A percentile compares a stretch with the other conserved stretches of the same genome.
phyloP scores from a whole-genome alignment of 148 eudicot species.

The Gaultheria prostrata region DNA sequence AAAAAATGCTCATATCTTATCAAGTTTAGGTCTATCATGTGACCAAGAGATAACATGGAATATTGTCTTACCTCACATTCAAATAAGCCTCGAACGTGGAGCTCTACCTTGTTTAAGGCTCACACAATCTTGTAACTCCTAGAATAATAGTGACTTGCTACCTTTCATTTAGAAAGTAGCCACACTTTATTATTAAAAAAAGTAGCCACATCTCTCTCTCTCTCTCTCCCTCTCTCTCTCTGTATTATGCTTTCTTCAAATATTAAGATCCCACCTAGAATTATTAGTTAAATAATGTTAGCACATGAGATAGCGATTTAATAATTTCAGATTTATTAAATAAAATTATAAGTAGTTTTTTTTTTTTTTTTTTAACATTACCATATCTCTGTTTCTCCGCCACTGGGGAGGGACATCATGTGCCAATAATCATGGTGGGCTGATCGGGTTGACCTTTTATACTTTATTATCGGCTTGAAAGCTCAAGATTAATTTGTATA shows the following conservation, averaged over 20 bases:
- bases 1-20: not conserved
- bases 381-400: too few relatives aligned
- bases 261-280: not conserved
- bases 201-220: not conserved
- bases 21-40: slow-evolving; percentile 13
- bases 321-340: not conserved
- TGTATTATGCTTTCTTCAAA: not conserved
- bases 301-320: slow-evolving; percentile 23
- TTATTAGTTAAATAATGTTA: not conserved
- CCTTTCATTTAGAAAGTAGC: not conserved
- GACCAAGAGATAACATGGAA: slow-evolving; percentile 19
- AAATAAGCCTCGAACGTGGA: slow-evolving; percentile 12
- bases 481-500: too few relatives aligned
- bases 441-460: not conserved
- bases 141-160: not conserved
- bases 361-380: too few relatives aligned
- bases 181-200: not conserved
- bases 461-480: not conserved
- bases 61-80: slow-evolving; percentile 20
- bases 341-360: too few relatives aligned
- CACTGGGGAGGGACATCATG: slow-evolving; percentile 2
- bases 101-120: slow-evolving; percentile 16
- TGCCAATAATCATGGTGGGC: slow-evolving; percentile 25
- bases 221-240: not conserved
- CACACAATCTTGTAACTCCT: slow-evolving; percentile 17